phyloP scores from a whole-genome alignment of 75 land plant species.

The Selaginella tamariscina region DNA sequence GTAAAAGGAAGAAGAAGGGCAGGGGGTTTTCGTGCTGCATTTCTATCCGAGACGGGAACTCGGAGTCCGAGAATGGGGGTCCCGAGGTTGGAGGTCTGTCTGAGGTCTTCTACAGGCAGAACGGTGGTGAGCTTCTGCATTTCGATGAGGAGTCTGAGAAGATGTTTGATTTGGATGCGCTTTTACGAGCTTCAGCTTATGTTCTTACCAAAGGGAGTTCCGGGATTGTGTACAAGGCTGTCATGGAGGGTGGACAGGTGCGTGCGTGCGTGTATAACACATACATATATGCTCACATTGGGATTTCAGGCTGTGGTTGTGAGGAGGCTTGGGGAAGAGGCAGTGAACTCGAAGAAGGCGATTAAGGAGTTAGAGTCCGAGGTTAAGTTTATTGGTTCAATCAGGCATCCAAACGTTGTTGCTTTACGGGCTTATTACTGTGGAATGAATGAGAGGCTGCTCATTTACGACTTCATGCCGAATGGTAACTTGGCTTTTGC shows the following conservation, averaged over 20 bases:
- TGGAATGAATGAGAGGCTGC: constrained; percentile 56
- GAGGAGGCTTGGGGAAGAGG: constrained; percentile 46
- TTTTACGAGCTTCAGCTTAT: constrained; percentile 67
- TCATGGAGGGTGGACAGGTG: constrained; percentile 62
- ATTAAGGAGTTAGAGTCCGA: constrained; percentile 50
- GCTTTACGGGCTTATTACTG: constrained; percentile 61
- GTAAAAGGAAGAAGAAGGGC: constrained; percentile 14
- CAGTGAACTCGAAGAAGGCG: constrained; percentile 29
- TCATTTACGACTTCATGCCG: constrained; percentile 56
- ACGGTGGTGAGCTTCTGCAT: constrained; percentile 41
- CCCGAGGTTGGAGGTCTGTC: constrained; percentile 8
- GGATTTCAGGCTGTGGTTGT: constrained; percentile 28
- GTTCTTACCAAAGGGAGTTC: constrained; percentile 61
- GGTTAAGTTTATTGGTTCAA: constrained; percentile 43
- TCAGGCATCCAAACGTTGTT: constrained; percentile 55
- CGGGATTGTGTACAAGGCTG: constrained; percentile 73
- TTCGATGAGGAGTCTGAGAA: constrained; percentile 41
- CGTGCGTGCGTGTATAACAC: too few relatives aligned
- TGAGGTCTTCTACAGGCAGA: constrained; percentile 15
- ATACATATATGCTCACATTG: too few relatives aligned
- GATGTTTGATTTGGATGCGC: constrained; percentile 49
- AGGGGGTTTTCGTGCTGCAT: constrained; percentile 8
- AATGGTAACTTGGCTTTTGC: constrained; percentile 54
- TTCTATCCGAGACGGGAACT: constrained; percentile 1
- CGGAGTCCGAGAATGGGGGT: not conserved